A percentile compares a stretch with the other conserved stretches of the same genome.
These are phyloP conservation scores for Candida stauntonica DNA, from an alignment of 805 yeast genomes.

Conservation along the genomic window DNA sequence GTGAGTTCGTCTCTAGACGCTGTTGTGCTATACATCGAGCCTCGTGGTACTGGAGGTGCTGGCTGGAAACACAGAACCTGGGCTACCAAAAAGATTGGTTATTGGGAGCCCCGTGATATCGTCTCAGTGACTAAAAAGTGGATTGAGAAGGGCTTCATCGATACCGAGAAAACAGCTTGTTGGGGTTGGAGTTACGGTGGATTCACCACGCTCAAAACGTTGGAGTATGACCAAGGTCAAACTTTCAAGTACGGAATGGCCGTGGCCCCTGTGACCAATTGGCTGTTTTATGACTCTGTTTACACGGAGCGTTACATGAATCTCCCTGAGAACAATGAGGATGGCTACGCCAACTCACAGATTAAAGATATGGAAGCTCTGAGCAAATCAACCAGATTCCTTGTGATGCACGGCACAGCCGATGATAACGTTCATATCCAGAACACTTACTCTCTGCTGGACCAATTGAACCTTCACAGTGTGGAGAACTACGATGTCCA, in stretches of 20 bases:
- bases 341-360: slow-evolving; percentile 58
- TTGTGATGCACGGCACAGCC: slow-evolving; percentile 95
- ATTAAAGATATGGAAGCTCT: slow-evolving; percentile 55
- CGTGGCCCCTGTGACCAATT: slow-evolving; percentile 96
- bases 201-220: slow-evolving; percentile 79
- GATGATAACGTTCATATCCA: slow-evolving; percentile 98
- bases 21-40: slow-evolving; percentile 90
- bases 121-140: slow-evolving; percentile 67
- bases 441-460: slow-evolving; percentile 74
- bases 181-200: slow-evolving; percentile 99
- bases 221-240: slow-evolving; percentile 72
- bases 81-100: slow-evolving; percentile 78
- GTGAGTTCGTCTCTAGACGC: slow-evolving; percentile 75
- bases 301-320: slow-evolving; percentile 96
- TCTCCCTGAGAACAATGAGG: slow-evolving; percentile 61
- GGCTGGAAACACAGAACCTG: slow-evolving; percentile 72
- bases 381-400: slow-evolving; percentile 56
- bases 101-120: slow-evolving; percentile 83
- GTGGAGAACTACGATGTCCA: slow-evolving; percentile 80
- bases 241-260: slow-evolving; percentile 87
- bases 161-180: slow-evolving; percentile 44
- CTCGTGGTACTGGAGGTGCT: slow-evolving; percentile 92
- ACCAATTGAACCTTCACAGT: slow-evolving; percentile 60
- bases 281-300: slow-evolving; percentile 87
- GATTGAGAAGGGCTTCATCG: slow-evolving; percentile 21